Evolutionary conservation across 371 early-diverging fungal genomes (phyloP), one percentile per base, ranked within the genome.

Genomic region (Circinella minor): DNA sequence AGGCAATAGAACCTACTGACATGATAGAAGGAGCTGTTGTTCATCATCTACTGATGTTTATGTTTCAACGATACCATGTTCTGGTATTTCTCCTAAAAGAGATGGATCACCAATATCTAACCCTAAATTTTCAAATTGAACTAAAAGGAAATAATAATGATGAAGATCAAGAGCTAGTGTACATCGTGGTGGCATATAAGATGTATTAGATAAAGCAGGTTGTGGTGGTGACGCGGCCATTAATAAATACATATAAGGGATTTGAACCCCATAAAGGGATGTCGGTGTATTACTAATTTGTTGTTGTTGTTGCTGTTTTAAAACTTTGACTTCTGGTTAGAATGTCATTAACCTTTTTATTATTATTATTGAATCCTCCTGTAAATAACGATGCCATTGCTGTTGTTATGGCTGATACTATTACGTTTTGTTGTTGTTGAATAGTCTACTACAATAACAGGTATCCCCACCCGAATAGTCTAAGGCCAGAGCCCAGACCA

Each of bases 41-140:
- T 74, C 78, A 70, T 77, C 76, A n/a, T 74, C 74, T 15, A 66
- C 69, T 4, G 67, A 67, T 1, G 79, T 71, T 71, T 75, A 80
- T 46, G 74, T 77, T 66, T 72, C 71, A 17, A 81, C 80, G 34
- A 81, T 55, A 4, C 80, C 81, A 8, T 69, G 66, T 46, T 73
- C 72, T 43, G 75, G 77, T 51, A 78, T 71, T 27, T 62, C 55
- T 10, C 75, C 78, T 61, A 77, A 68, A 43, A 68, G 59, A 10
- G 74, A 74, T 34, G 81, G 85, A 20, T 81, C 84, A 6, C 83
- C 83, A 15, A 86, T 72, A 59, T 89, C 88, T 20, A 89, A 72
- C 1, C 90, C 90, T 20, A 84, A 69, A 63, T 87, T 81, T 46
- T 88, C 87, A 76, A 89, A 90, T 59, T 86, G 88, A 0, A 88